These are phyloP conservation scores for Trypanosoma grayi DNA, from an alignment of 208 protist genomes.

Conservation along the genomic window DNA sequence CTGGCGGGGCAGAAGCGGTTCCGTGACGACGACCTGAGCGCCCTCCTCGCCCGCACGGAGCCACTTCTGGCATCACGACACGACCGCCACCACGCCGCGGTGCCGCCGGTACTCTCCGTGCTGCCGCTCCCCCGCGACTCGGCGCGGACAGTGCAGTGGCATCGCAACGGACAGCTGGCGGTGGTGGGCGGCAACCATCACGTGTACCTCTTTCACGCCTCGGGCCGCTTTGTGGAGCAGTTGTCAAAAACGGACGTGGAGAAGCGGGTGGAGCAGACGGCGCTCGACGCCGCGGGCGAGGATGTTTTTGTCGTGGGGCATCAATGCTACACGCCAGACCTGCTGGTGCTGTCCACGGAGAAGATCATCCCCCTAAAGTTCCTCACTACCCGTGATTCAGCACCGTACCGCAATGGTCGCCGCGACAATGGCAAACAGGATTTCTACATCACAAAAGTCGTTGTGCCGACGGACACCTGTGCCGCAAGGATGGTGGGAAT, in stretches of 20 bases:
- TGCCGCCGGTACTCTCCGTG: slow-evolving; percentile 61
- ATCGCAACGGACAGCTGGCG: slow-evolving; percentile 75
- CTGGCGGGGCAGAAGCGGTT: slow-evolving; percentile 50
- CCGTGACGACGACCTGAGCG: slow-evolving; percentile 71
- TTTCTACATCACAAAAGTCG: slow-evolving; percentile 53
- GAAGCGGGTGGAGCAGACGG: slow-evolving; percentile 43
- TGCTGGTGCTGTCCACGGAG: slow-evolving; percentile 63
- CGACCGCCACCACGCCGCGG: slow-evolving; percentile 32
- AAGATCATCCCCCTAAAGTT: slow-evolving; percentile 63
- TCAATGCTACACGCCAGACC: slow-evolving; percentile 52
- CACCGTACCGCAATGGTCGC: slow-evolving; percentile 61
- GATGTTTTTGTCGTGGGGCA: slow-evolving; percentile 62
- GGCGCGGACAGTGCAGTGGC: slow-evolving; percentile 75
- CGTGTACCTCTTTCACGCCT: slow-evolving; percentile 81
- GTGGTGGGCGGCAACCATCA: slow-evolving; percentile 75
- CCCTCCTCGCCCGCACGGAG: slow-evolving; percentile 72
- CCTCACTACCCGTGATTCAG: slow-evolving; percentile 60
- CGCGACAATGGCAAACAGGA: slow-evolving; percentile 59
- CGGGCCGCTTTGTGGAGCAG: slow-evolving; percentile 80
- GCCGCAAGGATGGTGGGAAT: slow-evolving; percentile 32
- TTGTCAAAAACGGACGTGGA: slow-evolving; percentile 61
- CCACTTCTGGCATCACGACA: slow-evolving; percentile 61
- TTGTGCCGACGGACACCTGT: slow-evolving; percentile 18
- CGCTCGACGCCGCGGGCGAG: slow-evolving; percentile 65
- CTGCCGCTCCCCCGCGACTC: slow-evolving; percentile 70